phyloP scores from a whole-genome alignment of 805 yeast species.

The Zygosaccharomyces gambellarensis region DNA sequence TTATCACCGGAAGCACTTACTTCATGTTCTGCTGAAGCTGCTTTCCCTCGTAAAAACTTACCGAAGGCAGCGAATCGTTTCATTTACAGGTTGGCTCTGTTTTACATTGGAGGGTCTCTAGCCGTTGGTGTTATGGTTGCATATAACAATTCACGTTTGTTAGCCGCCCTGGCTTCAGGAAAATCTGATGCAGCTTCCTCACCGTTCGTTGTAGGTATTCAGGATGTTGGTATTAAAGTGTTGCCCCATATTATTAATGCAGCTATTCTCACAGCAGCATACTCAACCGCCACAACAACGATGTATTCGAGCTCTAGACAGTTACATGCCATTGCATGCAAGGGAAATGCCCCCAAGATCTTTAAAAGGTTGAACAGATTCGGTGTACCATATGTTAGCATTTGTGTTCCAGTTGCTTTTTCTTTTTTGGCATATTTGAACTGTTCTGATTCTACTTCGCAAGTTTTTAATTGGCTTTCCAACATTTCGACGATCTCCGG shows the following conservation, averaged over 20 bases:
- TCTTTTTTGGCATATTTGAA: slow-evolving; percentile 45
- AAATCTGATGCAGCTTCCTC: slow-evolving; percentile 40
- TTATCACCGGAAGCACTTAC: slow-evolving; percentile 49
- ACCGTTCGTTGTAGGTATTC: slow-evolving; percentile 48
- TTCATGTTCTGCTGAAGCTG: slow-evolving; percentile 43
- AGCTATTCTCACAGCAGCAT: slow-evolving; percentile 43
- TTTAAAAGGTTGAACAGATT: slow-evolving; percentile 41
- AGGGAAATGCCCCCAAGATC: slow-evolving; percentile 46
- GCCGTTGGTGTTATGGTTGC: slow-evolving; percentile 50
- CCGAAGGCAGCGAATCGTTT: slow-evolving; percentile 52
- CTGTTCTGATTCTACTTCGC: slow-evolving; percentile 40
- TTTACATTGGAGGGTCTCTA: slow-evolving; percentile 45
- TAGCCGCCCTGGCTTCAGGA: slow-evolving; percentile 31
- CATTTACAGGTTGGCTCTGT: slow-evolving; percentile 48
- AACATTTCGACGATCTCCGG: slow-evolving; percentile 50
- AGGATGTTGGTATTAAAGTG: slow-evolving; percentile 45
- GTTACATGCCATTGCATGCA: slow-evolving; percentile 38
- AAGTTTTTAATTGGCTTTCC: slow-evolving; percentile 35
- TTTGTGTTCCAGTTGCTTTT: slow-evolving; percentile 18
- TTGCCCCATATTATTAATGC: slow-evolving; percentile 47
- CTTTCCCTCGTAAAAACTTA: slow-evolving; percentile 45
- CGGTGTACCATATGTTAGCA: slow-evolving; percentile 46
- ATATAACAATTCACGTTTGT: slow-evolving; percentile 40
- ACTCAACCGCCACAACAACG: slow-evolving; percentile 38
- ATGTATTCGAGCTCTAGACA: slow-evolving; percentile 49